These are phyloP conservation scores for Lactarius pseudohatsudake DNA, from an alignment of 768 basidiomycete genomes.

Conservation along the genomic window DNA sequence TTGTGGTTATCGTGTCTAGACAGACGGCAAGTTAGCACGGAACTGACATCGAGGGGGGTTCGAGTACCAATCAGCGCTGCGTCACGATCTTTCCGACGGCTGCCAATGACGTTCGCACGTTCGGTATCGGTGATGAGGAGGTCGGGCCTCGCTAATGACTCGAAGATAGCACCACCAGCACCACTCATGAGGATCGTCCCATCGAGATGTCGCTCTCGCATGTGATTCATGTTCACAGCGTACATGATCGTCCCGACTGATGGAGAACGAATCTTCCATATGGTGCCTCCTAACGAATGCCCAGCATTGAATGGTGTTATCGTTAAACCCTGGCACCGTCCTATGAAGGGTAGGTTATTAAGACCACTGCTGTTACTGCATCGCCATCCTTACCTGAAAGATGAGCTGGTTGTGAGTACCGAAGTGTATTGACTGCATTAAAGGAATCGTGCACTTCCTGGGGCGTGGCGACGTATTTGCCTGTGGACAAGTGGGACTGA, in stretches of 20 bases:
- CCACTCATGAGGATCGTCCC: conserved; percentile 84
- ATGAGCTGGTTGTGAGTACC: conserved; percentile 95
- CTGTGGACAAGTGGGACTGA: conserved; percentile 33
- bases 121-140: conserved; percentile 93
- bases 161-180: conserved; percentile 75
- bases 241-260: conserved; percentile 95
- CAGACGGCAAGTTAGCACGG: conserved; percentile 19
- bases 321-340: conserved; percentile 89
- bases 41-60: conserved; percentile 7
- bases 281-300: conserved; percentile 92
- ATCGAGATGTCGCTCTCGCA: conserved; percentile 92
- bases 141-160: conserved; percentile 86
- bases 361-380: background rate
- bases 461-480: conserved; percentile 70
- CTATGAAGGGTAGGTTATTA: conserved; percentile 33
- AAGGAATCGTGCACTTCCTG: conserved; percentile 93
- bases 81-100: conserved; percentile 88
- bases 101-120: conserved; percentile 75
- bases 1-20: conserved; percentile 84
- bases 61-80: conserved; percentile 76
- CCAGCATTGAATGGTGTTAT: conserved; percentile 96
- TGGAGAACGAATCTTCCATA: conserved; percentile 99
- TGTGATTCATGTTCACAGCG: conserved; percentile 94
- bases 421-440: conserved; percentile 84
- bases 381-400: conserved; percentile 63